Evolutionary conservation across 192 early-diverging fungal genomes (phyloP).

Genomic region (Spizellomyces punctatus): DNA sequence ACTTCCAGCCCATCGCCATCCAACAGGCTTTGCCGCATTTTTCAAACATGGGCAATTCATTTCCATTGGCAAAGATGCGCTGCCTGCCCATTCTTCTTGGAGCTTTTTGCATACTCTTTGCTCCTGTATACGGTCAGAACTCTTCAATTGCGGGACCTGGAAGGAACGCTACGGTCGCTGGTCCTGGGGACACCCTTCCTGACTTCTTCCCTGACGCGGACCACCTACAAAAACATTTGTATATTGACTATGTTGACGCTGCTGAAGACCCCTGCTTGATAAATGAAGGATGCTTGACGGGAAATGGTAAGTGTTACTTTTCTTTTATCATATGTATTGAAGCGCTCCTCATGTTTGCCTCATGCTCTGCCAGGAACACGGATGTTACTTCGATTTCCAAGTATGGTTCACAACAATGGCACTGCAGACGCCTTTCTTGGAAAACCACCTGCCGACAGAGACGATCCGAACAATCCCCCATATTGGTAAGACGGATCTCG

Average conservation of each 20-base stretch:
- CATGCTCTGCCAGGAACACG: constrained; percentile 13
- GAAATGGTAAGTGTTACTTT: constrained; percentile 3
- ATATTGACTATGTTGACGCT: constrained; percentile 35
- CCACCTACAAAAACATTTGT: constrained; percentile 23
- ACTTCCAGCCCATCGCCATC: too few relatives aligned
- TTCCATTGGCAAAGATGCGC: too few relatives aligned
- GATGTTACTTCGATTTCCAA: constrained; percentile 31
- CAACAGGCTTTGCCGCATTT: too few relatives aligned
- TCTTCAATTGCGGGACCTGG: too few relatives aligned
- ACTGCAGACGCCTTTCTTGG: constrained; percentile 34
- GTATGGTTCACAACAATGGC: constrained; percentile 38
- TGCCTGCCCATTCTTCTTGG: too few relatives aligned
- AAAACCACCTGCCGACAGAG: constrained; percentile 12
- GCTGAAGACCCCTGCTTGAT: constrained; percentile 29
- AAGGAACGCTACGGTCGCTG: too few relatives aligned
- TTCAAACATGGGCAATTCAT: too few relatives aligned
- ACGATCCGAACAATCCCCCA: constrained; percentile 23
- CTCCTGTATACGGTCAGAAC: too few relatives aligned
- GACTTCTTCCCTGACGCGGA: constrained; percentile 34
- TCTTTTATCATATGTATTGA: neutral
- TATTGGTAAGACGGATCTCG: constrained; percentile 17
- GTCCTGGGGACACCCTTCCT: constrained; percentile 10
- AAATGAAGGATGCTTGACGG: constrained; percentile 34
- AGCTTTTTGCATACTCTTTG: too few relatives aligned
- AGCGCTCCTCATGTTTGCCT: neutral